A percentile compares a stretch with the other conserved stretches of the same genome.
These are phyloP conservation scores for Hypoxylon fuscum DNA, from an alignment of 495 filamentous ascomycete species.

Conservation along the genomic window DNA sequence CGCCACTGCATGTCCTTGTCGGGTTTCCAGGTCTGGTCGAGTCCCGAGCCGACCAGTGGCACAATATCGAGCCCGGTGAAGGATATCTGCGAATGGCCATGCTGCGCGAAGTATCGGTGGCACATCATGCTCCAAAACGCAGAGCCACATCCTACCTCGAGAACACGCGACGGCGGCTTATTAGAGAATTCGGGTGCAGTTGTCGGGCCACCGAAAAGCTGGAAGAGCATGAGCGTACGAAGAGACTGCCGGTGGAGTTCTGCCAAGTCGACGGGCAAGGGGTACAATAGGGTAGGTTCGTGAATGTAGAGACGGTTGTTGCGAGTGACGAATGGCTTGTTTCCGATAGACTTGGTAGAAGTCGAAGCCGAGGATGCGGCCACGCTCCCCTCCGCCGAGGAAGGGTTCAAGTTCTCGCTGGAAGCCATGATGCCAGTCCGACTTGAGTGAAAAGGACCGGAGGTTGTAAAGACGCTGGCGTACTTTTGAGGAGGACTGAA, in stretches of 20 bases:
- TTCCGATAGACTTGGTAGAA: slow-evolving; percentile 42
- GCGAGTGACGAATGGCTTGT: slow-evolving; percentile 72
- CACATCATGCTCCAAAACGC: slow-evolving; percentile 90
- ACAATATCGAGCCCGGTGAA: slow-evolving; percentile 90
- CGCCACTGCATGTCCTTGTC: slow-evolving; percentile 83
- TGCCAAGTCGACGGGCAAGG: slow-evolving; percentile 85
- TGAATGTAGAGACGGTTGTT: slow-evolving; percentile 84
- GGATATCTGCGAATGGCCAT: slow-evolving; percentile 66
- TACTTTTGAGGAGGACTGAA: slow-evolving; percentile 35
- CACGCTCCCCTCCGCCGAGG: slow-evolving; percentile 41
- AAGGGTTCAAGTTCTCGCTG: slow-evolving; percentile 33
- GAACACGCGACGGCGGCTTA: slow-evolving; percentile 75
- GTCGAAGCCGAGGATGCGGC: slow-evolving; percentile 34
- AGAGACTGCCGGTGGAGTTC: slow-evolving; percentile 90
- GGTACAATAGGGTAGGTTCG: slow-evolving; percentile 78
- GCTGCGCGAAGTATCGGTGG: slow-evolving; percentile 74
- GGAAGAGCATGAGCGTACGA: slow-evolving; percentile 80
- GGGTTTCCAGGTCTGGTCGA: slow-evolving; percentile 44
- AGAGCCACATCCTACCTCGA: slow-evolving; percentile 90
- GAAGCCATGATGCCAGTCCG: slow-evolving; percentile 36
- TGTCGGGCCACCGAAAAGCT: slow-evolving; percentile 81
- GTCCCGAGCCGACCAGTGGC: slow-evolving; percentile 72
- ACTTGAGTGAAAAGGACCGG: slow-evolving; percentile 40
- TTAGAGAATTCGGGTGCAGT: slow-evolving; percentile 72
- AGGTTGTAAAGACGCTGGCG: slow-evolving; percentile 37